Conservation (phyloP, 2,329 filamentous ascomycete species). For the Penicillium sp. region DNA sequence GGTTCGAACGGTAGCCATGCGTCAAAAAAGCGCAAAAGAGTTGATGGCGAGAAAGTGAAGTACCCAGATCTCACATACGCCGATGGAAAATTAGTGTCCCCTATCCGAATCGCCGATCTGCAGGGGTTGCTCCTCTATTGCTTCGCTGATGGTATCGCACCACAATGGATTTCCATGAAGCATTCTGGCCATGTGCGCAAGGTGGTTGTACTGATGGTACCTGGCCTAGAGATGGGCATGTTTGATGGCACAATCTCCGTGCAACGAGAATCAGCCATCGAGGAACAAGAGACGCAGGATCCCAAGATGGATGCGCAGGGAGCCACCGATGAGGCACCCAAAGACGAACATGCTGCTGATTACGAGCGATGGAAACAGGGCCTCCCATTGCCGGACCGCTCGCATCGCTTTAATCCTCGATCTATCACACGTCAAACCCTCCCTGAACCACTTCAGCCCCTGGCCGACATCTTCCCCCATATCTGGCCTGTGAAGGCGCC, state of each 20-base stretch:
- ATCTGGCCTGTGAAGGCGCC: constrained; percentile 87
- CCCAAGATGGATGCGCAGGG: constrained; percentile 14
- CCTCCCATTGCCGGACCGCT: constrained; percentile 35
- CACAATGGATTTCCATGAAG: constrained; percentile 63
- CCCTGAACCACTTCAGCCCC: constrained; percentile 58
- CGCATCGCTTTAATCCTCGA: constrained; percentile 36
- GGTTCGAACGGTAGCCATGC: constrained; percentile 7
- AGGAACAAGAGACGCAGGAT: constrained; percentile 11
- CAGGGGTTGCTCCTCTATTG: constrained; percentile 61
- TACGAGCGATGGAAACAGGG: constrained; percentile 44
- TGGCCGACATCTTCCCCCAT: constrained; percentile 80
- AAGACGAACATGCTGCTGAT: constrained; percentile 29
- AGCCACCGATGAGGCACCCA: constrained; percentile 17
- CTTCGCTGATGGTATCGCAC: constrained; percentile 60
- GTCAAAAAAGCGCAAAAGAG: constrained; percentile 29
- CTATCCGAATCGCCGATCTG: constrained; percentile 59
- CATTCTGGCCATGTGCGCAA: constrained; percentile 62
- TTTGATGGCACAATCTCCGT: constrained; percentile 62
- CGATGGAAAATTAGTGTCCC: constrained; percentile 54
- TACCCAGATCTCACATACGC: constrained; percentile 56
- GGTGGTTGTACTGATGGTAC: constrained; percentile 87
- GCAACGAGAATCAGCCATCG: constrained; percentile 32
- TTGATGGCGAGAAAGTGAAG: constrained; percentile 47
- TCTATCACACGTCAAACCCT: constrained; percentile 32
- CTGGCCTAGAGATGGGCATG: constrained; percentile 86